Evolutionary conservation across 768 basidiomycete genomes (phyloP).

Genomic region (Hygrocybe coccinea): DNA sequence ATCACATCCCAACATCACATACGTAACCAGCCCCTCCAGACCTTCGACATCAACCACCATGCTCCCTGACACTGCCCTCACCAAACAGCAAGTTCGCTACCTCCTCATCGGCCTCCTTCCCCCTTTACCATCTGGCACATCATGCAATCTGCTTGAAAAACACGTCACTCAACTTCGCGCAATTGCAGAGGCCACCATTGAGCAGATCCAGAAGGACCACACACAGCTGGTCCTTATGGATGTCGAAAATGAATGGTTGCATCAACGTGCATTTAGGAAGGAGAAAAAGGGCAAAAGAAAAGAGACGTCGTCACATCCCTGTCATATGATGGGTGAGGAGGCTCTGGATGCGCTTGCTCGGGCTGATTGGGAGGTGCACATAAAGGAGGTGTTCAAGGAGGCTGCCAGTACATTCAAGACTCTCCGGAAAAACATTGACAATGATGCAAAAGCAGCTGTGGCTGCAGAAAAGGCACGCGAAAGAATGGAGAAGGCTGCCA

Average conservation of each 20-base stretch:
- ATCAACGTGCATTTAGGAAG: conserved; percentile 10
- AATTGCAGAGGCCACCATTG: not conserved
- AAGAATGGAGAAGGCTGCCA: not conserved
- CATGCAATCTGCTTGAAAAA: not conserved
- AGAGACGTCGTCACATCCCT: not conserved
- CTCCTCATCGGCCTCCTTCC: not conserved
- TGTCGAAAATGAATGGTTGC: conserved; percentile 10
- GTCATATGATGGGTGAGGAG: not conserved
- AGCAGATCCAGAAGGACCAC: conserved; percentile 10
- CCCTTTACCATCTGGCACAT: not conserved
- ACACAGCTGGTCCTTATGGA: conserved; percentile 16
- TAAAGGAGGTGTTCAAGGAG: too few species aligned
- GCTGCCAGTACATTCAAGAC: not conserved
- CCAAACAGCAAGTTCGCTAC: not conserved
- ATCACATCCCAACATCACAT: not conserved
- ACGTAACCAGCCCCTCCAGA: not conserved
- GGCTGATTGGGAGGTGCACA: conserved; percentile 5
- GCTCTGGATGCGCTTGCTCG: not conserved
- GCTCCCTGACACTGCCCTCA: not conserved
- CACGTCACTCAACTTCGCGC: conserved; percentile 9
- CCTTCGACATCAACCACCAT: not conserved
- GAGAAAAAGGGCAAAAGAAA: conserved; percentile 5
- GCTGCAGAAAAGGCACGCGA: not conserved
- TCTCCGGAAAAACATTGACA: not conserved
- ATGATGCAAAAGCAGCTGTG: not conserved